Percentiles rank a stretch among this genome's conserved stretches.
These are phyloP conservation scores for Cochlearia excelsa DNA, from an alignment of 345 rosid species.

Conservation along the genomic window DNA sequence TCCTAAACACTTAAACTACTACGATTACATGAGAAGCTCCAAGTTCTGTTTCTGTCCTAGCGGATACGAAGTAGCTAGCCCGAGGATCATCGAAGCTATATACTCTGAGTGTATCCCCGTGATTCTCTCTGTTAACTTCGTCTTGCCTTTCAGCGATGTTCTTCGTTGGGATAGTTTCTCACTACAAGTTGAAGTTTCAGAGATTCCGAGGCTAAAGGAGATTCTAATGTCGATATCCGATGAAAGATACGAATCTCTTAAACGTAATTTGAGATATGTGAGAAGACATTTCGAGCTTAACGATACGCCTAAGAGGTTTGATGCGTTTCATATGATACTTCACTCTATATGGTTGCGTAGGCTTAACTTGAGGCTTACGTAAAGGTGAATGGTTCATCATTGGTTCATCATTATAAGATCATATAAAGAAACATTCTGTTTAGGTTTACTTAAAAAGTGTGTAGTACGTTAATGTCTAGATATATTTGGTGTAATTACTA, in stretches of 20 bases:
- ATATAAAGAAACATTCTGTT: conserved; percentile 1
- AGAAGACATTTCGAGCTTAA: conserved; percentile 73
- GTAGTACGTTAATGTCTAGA: conserved; percentile 1
- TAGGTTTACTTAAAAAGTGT: neutral
- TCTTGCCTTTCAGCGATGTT: conserved; percentile 79
- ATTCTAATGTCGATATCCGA: conserved; percentile 52
- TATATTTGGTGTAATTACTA: no score
- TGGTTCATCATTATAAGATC: neutral
- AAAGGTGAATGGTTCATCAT: conserved; percentile 10
- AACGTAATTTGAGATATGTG: conserved; percentile 50
- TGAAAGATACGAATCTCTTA: conserved; percentile 50
- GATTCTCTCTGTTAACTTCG: conserved; percentile 62
- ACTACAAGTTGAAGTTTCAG: conserved; percentile 49
- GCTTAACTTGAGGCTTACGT: conserved; percentile 50
- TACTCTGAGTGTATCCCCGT: conserved; percentile 86
- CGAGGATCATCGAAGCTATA: conserved; percentile 79
- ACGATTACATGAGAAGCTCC: conserved; percentile 65
- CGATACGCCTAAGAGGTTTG: conserved; percentile 66
- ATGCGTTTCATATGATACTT: conserved; percentile 73
- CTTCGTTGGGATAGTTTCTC: conserved; percentile 85
- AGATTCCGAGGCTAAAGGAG: conserved; percentile 77
- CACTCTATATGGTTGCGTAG: conserved; percentile 94
- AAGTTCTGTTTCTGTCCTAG: conserved; percentile 91
- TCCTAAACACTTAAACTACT: conserved; percentile 57
- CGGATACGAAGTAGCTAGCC: conserved; percentile 92